A percentile compares a stretch with the other conserved stretches of the same genome.
phyloP scores from a whole-genome alignment of 768 basidiomycete genomes.

The Termitomyces heimii region DNA sequence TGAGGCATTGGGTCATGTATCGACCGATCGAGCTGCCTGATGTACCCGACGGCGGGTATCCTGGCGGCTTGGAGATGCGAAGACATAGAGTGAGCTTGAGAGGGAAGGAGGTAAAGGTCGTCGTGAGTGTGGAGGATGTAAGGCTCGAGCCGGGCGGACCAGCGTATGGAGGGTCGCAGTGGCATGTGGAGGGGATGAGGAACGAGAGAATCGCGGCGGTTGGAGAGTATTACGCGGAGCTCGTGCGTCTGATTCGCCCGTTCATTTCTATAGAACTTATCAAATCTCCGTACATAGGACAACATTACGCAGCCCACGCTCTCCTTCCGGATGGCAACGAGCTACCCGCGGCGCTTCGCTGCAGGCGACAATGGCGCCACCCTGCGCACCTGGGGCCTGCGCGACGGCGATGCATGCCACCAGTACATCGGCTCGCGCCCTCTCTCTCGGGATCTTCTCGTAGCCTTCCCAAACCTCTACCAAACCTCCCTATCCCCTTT shows the following conservation, averaged over 20 bases:
- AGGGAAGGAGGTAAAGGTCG: constrained; percentile 34
- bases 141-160: constrained; percentile 28
- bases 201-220: constrained; percentile 47
- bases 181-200: constrained; percentile 50
- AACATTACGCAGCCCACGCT: constrained; percentile 32
- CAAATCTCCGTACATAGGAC: constrained; percentile 22
- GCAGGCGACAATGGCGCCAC: constrained; percentile 42
- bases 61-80: constrained; percentile 38
- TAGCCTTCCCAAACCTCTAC: constrained; percentile 55
- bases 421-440: constrained; percentile 39
- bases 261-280: neutral
- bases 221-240: constrained; percentile 32
- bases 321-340: constrained; percentile 47
- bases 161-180: constrained; percentile 27
- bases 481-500: constrained; percentile 39
- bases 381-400: constrained; percentile 44
- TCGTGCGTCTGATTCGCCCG: constrained; percentile 22
- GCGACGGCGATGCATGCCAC: constrained; percentile 38
- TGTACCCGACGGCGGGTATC: constrained; percentile 35
- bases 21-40: constrained; percentile 42
- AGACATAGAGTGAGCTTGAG: constrained; percentile 30
- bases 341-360: constrained; percentile 35
- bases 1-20: constrained; percentile 35
- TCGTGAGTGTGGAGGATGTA: constrained; percentile 35
- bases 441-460: constrained; percentile 27